Evolutionary conservation across 2,329 filamentous ascomycete species (phyloP), one percentile per base, ranked within the genome.

Genomic region (Sporothrix inflata): DNA sequence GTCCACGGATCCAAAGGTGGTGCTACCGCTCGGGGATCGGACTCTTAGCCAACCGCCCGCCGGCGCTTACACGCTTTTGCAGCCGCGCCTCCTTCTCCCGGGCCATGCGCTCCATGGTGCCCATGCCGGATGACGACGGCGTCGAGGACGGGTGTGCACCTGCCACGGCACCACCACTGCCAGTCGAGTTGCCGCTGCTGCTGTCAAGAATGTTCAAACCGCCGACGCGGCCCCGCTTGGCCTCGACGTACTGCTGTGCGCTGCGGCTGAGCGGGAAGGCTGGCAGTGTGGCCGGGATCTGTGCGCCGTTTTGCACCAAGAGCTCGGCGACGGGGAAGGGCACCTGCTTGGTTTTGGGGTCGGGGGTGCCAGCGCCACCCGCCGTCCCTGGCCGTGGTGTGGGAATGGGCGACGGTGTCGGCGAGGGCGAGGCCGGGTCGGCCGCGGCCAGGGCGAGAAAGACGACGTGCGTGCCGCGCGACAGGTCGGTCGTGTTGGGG

Each of bases 391-490:
- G 61, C 14, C 24, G 51, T n/a, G 63, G 42, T 0, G 63, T 49
- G 16, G 4, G 27, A 9, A 66, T 42, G 19, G 30, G 63, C 11
- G 38, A 83, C 73, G 74, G 84, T 77, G 78, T 83, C 75, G 74
- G 84, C 75, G 79, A 88, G 1, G 94, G 94, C 0, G 92, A 86
- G 27, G 94, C 94, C 3, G 96, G 96, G 78, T 99, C 96, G 3
- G 94, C 94, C 5, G 95, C 94, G 27, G 94, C 94, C 30, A 99
- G 88, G 19, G 97, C 97, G 55, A 99, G 85, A 83, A 94, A 98
- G 19, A 98, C 88, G 0, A 92, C 90, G 79, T 97, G 95, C 0
- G 95, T 98, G 55, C 92, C 92, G 70, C 96, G 89, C 51, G 94
- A 96, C 75, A 91, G 93, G 80, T 99, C 96, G 5, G 90, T 85